Evolutionary conservation across 108 stramenopile species (phyloP), one percentile per base, ranked within the genome.

Genomic region (Seminavis robusta): DNA sequence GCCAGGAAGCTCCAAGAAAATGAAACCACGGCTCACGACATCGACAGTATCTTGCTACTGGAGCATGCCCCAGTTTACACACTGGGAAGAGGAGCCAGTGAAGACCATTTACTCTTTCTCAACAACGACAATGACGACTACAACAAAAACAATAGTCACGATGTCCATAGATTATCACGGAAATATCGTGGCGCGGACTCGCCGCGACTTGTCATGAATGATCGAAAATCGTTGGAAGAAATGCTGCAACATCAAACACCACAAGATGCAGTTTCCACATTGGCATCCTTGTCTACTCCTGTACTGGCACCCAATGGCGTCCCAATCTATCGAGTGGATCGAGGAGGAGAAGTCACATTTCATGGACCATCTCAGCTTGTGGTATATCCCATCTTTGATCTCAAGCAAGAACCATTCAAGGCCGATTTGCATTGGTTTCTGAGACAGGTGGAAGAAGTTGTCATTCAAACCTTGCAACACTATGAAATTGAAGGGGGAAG

Each of bases 321-420:
- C 8, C 89, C 87, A 19, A 72, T 94, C 13, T 86, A 88, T 55
- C 71, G 95, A 39, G 83, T 94, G 13, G 96, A 98, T 51, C 87
- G 98, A 2, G 98, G 98, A 1, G 98, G 98, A 5, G 96, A 99
- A 68, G 97, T 98, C 25, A 99, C 98, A 11, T 99, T 71, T 52
- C 98, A 99, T 73, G 98, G 98, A 4, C 98, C 97, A 3, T 92
- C 90, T 21, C 98, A 99, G 64, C 59, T 99, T 4, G 95, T 97
- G 0, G 74, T 88, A 4, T 99, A 99, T 69, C 98, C 98, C 9
- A 53, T 98, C 45, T 56, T 99, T 45, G 85, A 97, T 68, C 83
- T 97, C 57, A 60, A 65, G 33, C 24, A 34, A 16, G 34, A 17
- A 17, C 59, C 73, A 0, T 88, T 78, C 62, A 65, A 74, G 50